Conservation (phyloP, 2,329 filamentous ascomycete genomes). For the Tothia fuscella region DNA sequence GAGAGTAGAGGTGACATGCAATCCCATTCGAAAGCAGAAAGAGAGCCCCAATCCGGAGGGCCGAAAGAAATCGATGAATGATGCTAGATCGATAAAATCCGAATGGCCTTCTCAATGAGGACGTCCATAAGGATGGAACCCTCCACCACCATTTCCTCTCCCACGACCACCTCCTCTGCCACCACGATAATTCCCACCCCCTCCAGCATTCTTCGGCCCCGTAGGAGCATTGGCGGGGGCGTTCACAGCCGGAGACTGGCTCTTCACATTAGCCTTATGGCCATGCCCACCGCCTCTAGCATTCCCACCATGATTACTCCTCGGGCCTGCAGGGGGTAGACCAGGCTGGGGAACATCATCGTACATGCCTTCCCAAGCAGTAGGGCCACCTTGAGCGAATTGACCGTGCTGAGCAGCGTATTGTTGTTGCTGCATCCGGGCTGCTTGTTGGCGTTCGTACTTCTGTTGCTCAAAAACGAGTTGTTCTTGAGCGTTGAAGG, state of each 20-base stretch:
- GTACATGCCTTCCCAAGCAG: constrained; percentile 96
- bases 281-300: constrained; percentile 33
- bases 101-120: no score
- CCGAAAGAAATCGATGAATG: no score
- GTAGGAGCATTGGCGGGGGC: constrained; percentile 76
- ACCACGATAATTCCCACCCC: constrained; percentile 86
- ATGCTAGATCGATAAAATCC: no score
- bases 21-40: no score
- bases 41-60: no score
- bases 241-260: constrained; percentile 27
- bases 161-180: constrained; percentile 68
- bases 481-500: constrained; percentile 59
- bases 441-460: constrained; percentile 57
- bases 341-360: constrained; percentile 84
- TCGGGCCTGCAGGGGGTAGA: constrained; percentile 42
- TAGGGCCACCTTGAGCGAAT: constrained; percentile 44
- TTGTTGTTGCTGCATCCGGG: constrained; percentile 33
- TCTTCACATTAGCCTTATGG: constrained; percentile 26
- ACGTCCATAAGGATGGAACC: neutral
- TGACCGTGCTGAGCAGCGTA: constrained; percentile 25
- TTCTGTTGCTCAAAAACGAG: constrained; percentile 67
- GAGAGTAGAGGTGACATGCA: no score
- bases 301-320: constrained; percentile 25
- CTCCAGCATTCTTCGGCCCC: constrained; percentile 89
- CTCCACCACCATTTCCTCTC: neutral